Evolutionary conservation across 257 asterid genomes (phyloP).

Genomic region (Catharanthus roseus): DNA sequence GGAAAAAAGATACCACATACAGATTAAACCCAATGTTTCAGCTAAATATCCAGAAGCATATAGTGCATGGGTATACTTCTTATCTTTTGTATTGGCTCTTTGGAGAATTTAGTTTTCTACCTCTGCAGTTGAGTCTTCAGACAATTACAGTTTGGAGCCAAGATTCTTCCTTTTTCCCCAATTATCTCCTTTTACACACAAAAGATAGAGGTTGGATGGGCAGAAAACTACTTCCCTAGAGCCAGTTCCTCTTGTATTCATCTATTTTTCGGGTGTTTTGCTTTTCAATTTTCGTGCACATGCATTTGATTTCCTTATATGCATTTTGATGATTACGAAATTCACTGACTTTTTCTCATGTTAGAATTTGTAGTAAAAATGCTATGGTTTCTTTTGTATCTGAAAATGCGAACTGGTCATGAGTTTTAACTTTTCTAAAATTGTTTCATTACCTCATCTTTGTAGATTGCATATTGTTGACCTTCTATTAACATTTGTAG

Average conservation of each 20-base stretch:
- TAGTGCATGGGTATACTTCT: constrained; percentile 67
- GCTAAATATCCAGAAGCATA: constrained; percentile 73
- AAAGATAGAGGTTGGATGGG: not conserved
- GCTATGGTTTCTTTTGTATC: not conserved
- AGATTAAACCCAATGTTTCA: constrained; percentile 69
- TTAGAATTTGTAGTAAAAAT: not conserved
- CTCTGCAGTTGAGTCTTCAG: not conserved
- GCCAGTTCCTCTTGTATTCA: not conserved
- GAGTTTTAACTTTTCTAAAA: not conserved
- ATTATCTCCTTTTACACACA: not conserved
- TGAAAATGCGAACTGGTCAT: not conserved
- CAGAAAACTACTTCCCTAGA: not conserved
- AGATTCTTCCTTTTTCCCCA: not conserved
- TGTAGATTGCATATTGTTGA: constrained; percentile 3
- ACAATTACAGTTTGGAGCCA: not conserved
- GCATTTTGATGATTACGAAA: not conserved
- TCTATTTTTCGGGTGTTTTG: not conserved
- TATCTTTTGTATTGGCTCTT: constrained; percentile 10
- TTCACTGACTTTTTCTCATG: not conserved
- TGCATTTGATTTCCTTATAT: not conserved
- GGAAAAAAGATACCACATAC: constrained; percentile 78
- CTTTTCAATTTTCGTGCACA: not conserved
- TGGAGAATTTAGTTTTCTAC: not conserved
- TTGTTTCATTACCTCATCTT: not conserved
- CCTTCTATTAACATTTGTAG: constrained; percentile 39